Percentiles rank a stretch among this genome's conserved stretches.
These are phyloP conservation scores for Calophaca sinica DNA, from an alignment of 306 rosid genomes.

Conservation along the genomic window DNA sequence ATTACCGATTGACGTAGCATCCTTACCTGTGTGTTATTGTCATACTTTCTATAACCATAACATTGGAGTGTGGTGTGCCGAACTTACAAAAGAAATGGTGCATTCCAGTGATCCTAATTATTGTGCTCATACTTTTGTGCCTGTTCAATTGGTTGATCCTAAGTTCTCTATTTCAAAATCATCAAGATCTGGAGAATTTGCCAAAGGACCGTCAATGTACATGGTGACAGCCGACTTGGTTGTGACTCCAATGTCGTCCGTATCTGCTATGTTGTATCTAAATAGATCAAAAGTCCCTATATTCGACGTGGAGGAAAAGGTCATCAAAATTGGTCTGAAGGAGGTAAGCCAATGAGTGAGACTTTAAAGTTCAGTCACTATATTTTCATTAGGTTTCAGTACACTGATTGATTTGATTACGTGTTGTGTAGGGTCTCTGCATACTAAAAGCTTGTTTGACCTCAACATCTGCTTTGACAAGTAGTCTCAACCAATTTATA, in stretches of 20 bases:
- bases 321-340: slow-evolving; percentile 18
- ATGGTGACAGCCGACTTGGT: slow-evolving; percentile 45
- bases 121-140: background rate
- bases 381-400: too few relatives aligned
- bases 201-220: background rate
- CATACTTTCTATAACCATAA: background rate
- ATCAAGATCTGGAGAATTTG: background rate
- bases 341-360: slow-evolving; percentile 3
- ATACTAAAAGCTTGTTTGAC: slow-evolving; percentile 24
- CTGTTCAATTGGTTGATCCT: background rate
- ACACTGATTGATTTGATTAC: background rate
- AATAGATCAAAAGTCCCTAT: background rate
- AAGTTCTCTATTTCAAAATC: background rate
- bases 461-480: slow-evolving; percentile 16
- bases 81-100: background rate
- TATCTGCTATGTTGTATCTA: background rate
- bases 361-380: background rate
- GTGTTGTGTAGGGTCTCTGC: slow-evolving; percentile 24
- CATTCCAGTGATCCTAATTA: too few relatives aligned
- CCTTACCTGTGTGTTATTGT: background rate
- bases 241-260: slow-evolving; percentile 1
- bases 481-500: background rate
- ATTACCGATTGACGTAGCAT: background rate
- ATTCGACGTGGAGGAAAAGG: slow-evolving; percentile 38
- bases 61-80: background rate